phyloP scores from a whole-genome alignment of 2,329 filamentous ascomycete species.

The Microdochium nivale region DNA sequence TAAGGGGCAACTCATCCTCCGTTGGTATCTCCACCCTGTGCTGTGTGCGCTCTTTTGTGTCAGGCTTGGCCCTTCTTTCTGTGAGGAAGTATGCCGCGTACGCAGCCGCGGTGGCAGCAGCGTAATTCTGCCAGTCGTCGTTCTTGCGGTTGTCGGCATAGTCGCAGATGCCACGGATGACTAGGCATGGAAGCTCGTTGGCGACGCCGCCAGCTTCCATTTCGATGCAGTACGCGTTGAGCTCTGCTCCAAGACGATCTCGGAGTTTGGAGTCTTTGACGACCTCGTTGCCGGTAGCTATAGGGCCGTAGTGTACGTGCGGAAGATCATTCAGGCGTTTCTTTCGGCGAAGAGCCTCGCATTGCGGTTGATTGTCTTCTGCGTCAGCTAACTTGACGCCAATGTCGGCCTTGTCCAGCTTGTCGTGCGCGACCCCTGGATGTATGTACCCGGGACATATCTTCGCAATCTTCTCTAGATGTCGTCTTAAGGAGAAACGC shows the following conservation, averaged over 20 bases:
- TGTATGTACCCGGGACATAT: no score
- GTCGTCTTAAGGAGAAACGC: no score
- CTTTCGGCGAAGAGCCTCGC: background rate
- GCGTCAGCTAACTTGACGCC: no score
- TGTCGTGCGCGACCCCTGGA: no score
- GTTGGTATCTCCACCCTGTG: no score
- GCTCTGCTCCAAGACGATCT: constrained; percentile 2
- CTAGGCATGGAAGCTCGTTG: background rate
- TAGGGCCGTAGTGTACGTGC: constrained; percentile 8
- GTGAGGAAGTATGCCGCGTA: background rate
- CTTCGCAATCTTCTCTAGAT: no score
- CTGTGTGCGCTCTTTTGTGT: no score
- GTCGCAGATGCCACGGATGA: constrained; percentile 1
- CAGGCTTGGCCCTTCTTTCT: no score
- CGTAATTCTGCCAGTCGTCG: constrained; percentile 1
- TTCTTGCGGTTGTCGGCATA: constrained; percentile 1
- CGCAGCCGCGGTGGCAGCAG: background rate
- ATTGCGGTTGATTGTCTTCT: background rate
- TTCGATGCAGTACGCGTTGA: constrained; percentile 7
- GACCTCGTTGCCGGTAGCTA: constrained; percentile 8
- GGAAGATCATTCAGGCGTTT: constrained; percentile 7
- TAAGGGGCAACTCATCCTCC: no score
- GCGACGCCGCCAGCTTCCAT: constrained; percentile 4
- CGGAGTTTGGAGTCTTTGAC: constrained; percentile 6
- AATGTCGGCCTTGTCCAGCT: no score